A percentile compares a stretch with the other conserved stretches of the same genome.
phyloP scores from a whole-genome alignment of 2,329 filamentous ascomycete genomes.

The Monosporascus sp. region DNA sequence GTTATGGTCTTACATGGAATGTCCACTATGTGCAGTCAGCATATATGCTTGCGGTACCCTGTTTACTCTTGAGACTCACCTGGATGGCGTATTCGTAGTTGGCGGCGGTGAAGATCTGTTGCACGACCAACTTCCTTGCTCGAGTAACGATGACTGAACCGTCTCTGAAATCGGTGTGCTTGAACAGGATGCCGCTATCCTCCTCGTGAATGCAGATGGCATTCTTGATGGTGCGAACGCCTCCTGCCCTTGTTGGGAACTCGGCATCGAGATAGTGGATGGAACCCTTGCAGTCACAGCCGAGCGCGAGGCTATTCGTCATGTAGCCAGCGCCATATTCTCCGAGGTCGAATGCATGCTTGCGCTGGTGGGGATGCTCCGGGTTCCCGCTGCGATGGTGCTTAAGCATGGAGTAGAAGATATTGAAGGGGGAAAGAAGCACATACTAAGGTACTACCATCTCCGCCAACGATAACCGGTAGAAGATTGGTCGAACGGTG shows the following conservation, averaged over 20 bases:
- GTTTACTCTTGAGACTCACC: constrained; percentile 12
- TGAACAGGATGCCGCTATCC: constrained; percentile 86
- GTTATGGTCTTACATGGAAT: constrained; percentile 52
- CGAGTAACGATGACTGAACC: constrained; percentile 82
- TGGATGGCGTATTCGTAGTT: constrained; percentile 82
- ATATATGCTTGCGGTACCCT: neutral
- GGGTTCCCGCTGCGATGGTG: constrained; percentile 54
- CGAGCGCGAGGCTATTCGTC: constrained; percentile 71
- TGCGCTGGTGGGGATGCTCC: constrained; percentile 73
- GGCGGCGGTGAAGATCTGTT: constrained; percentile 89
- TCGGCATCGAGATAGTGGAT: constrained; percentile 90
- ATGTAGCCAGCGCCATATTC: constrained; percentile 81
- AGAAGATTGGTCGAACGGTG: constrained; percentile 72
- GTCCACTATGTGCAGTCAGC: constrained; percentile 68
- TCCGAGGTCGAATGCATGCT: constrained; percentile 76
- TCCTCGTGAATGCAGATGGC: constrained; percentile 95
- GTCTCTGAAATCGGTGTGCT: constrained; percentile 90
- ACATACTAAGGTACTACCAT: constrained; percentile 82
- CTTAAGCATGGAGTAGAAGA: constrained; percentile 2
- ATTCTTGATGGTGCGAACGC: constrained; percentile 80
- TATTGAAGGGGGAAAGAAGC: neutral
- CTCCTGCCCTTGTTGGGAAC: constrained; percentile 73
- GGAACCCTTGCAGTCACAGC: constrained; percentile 82
- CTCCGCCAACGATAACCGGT: constrained; percentile 81
- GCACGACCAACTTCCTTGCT: constrained; percentile 78